phyloP scores from a whole-genome alignment of 2,329 filamentous ascomycete genomes.

The Colletotrichum melonis region DNA sequence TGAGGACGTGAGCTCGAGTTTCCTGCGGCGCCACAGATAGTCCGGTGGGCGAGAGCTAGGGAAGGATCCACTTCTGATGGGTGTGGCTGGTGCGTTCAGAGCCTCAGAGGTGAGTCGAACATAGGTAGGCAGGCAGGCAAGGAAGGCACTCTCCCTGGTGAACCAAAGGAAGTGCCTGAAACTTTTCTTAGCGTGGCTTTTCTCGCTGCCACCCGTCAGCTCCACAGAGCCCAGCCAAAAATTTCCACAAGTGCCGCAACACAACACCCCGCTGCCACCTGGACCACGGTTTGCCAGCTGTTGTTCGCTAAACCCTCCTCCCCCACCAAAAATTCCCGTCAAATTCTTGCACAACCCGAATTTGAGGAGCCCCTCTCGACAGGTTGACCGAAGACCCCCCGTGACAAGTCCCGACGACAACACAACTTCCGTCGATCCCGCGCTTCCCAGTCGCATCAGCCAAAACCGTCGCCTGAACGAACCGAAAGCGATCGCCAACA shows the following conservation, averaged over 20 bases:
- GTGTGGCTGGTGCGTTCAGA: not conserved
- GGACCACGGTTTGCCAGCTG: slow-evolving; percentile 21
- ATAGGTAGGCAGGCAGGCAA: not conserved
- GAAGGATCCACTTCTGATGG: not conserved
- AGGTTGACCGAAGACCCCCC: slow-evolving; percentile 20
- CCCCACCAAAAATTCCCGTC: slow-evolving; percentile 32
- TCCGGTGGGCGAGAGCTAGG: not conserved
- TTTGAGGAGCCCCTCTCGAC: slow-evolving; percentile 32
- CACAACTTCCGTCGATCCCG: slow-evolving; percentile 31
- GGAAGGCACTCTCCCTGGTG: not conserved
- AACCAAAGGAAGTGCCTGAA: not conserved
- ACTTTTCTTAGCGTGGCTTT: slow-evolving; percentile 14
- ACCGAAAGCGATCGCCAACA: slow-evolving; percentile 56
- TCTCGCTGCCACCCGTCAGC: slow-evolving; percentile 2
- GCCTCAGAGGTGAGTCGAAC: not conserved
- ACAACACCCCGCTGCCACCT: slow-evolving; percentile 20
- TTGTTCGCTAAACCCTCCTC: slow-evolving; percentile 34
- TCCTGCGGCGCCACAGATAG: not conserved
- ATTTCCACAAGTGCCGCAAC: not conserved
- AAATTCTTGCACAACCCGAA: slow-evolving; percentile 28
- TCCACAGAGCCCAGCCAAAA: not conserved
- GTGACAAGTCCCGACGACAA: slow-evolving; percentile 36
- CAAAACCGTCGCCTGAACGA: slow-evolving; percentile 26
- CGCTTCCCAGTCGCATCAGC: slow-evolving; percentile 31
- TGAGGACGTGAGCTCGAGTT: slow-evolving; percentile 18